Conservation (phyloP, 768 basidiomycete species). For the Cystofilobasidium bisporidii region DNA sequence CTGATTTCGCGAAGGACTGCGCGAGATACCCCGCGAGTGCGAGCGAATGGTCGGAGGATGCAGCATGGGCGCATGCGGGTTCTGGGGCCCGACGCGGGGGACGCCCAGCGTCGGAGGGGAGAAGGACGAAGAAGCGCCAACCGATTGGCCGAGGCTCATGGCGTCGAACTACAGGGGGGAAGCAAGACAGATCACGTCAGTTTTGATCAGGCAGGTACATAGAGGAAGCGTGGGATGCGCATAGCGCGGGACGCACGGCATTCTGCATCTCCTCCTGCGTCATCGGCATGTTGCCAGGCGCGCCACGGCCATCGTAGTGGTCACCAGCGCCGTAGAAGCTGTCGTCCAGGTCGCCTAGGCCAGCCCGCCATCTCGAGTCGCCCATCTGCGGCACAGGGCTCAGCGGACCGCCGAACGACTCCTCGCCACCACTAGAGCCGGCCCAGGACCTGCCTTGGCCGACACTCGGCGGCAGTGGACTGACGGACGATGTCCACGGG, state of each 20-base stretch:
- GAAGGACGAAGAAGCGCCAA: background rate
- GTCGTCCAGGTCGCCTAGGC: background rate
- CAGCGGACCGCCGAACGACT: constrained; percentile 15
- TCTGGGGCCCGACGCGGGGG: background rate
- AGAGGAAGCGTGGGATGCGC: no score
- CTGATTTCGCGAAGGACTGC: background rate
- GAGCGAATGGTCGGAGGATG: background rate
- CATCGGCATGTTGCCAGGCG: background rate
- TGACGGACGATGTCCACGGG: constrained; percentile 11
- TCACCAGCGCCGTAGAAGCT: background rate
- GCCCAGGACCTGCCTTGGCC: background rate
- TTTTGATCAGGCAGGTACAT: background rate
- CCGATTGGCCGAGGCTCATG: constrained; percentile 3
- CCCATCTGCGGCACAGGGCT: background rate
- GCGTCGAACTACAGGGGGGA: constrained; percentile 13
- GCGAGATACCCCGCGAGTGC: background rate
- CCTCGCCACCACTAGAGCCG: background rate
- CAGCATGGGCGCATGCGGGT: background rate
- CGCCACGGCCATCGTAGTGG: background rate
- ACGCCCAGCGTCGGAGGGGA: background rate
- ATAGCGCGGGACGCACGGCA: constrained; percentile 11
- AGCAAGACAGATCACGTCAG: no score
- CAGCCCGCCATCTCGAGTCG: no score
- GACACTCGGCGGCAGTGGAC: background rate
- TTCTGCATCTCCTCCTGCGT: constrained; percentile 17